Base-by-base conservation (phyloP, 805 yeast genomes). In the Wickerhamiella sergipiensis region DNA sequence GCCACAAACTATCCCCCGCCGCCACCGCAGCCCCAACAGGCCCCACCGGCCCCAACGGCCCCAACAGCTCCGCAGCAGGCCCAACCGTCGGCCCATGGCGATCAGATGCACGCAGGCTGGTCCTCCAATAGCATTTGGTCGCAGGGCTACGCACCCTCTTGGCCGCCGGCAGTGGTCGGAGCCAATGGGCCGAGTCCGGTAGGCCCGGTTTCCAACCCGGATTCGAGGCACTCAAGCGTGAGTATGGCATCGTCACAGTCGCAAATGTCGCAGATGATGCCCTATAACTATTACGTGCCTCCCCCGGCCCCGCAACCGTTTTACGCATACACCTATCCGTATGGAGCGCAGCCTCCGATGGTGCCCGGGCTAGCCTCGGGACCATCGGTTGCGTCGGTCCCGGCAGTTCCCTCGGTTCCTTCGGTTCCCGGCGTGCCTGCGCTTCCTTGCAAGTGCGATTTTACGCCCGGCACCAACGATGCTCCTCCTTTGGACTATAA, bases 401-500 rank as follows among this genome's bases (percentile, higher is more conserved):
- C n/a, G n/a, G n/a, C n/a, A n/a, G n/a, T n/a, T n/a, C n/a, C n/a
- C n/a, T n/a, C n/a, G n/a, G n/a, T n/a, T n/a, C n/a, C 19, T 36
- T 5, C 13, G 7, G 40, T 7, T 18, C 15, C 19, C 10, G 40
- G 19, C 18, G 19, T 23, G 36, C 46, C 46, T 10, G 19, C 17
- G 18, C 3, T 36, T 6, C 40, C 40, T 13, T 36, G 40, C 40
- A 36, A 36, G 40, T 36, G 40, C 19, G 40, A 36, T 6, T 36
- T 36, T 9, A 36, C 40, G 3, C 40, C 40, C 9, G 40, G 19
- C 10, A 36, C 40, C 7, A 17, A 17, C 15, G 40, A 36, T 6
- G 31, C 29, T 5, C 46, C 46, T 9, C 9, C 31, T n/a, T 18
- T 45, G 23, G 47, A 45, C n/a, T 45, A 45, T 23, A 88, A 86